A percentile compares a stretch with the other conserved stretches of the same genome.
phyloP scores from a whole-genome alignment of 2,329 filamentous ascomycete species.

The Apiospora kogelbergensis region DNA sequence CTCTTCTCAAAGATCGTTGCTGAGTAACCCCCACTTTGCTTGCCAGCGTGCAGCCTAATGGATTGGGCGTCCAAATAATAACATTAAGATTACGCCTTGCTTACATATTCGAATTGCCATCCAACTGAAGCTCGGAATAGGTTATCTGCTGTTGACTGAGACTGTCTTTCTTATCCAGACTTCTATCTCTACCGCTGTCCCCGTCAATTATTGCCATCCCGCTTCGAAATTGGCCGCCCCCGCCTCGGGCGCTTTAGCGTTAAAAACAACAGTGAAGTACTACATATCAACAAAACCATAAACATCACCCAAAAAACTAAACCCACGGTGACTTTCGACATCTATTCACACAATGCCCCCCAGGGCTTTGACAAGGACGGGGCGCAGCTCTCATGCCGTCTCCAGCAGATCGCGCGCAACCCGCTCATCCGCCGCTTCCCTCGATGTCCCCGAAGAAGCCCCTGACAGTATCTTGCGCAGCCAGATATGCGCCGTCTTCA shows the following conservation, averaged over 20 bases:
- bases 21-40: background rate
- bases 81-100: background rate
- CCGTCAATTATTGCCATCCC: background rate
- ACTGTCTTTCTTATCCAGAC: background rate
- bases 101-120: background rate
- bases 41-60: background rate
- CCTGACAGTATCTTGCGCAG: constrained; percentile 69
- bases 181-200: background rate
- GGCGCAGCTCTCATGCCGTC: constrained; percentile 43
- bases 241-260: background rate
- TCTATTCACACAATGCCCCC: constrained; percentile 44
- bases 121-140: background rate
- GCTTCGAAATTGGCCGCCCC: background rate
- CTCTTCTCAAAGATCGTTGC: background rate
- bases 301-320: constrained; percentile 9
- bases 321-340: constrained; percentile 11
- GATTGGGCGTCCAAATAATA: background rate
- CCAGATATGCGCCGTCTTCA: constrained; percentile 72
- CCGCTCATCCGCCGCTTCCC: constrained; percentile 42
- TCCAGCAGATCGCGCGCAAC: constrained; percentile 45
- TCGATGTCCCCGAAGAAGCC: constrained; percentile 68
- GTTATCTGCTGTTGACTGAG: background rate
- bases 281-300: constrained; percentile 19
- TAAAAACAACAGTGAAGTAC: background rate
- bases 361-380: constrained; percentile 46